A percentile compares a stretch with the other conserved stretches of the same genome.
Conservation (phyloP, 331 rosid species). For the Saraca asoca region DNA sequence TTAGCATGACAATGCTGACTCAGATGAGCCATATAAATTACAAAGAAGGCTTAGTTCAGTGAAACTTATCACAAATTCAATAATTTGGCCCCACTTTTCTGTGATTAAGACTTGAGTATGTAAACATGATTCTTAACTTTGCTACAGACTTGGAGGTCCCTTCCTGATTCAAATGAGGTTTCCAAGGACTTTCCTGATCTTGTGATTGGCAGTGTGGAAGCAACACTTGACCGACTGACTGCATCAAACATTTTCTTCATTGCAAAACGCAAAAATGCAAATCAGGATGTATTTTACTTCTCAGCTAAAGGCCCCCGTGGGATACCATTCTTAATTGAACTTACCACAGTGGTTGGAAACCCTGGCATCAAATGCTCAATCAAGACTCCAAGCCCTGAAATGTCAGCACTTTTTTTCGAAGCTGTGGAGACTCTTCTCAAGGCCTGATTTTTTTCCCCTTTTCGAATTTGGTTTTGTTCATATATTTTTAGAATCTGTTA, state of each 20-base stretch:
- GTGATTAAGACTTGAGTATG: constrained; percentile 12
- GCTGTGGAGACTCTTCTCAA: constrained; percentile 75
- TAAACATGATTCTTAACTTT: constrained; percentile 32
- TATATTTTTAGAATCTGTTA: constrained; percentile 45
- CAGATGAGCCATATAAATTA: neutral
- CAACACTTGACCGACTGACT: constrained; percentile 66
- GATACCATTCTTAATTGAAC: constrained; percentile 74
- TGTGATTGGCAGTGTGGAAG: constrained; percentile 61
- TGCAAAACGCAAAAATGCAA: constrained; percentile 87
- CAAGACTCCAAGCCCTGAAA: constrained; percentile 92
- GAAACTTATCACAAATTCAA: constrained; percentile 8
- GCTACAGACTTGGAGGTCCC: constrained; percentile 96
- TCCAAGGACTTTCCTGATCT: constrained; percentile 74
- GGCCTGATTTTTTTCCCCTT: constrained; percentile 42
- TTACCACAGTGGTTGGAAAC: constrained; percentile 66
- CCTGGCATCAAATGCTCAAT: constrained; percentile 87
- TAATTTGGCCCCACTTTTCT: neutral
- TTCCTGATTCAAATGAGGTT: constrained; percentile 93
- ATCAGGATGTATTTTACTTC: constrained; percentile 97
- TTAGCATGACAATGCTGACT: neutral
- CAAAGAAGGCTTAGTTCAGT: neutral
- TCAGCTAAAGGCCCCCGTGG: constrained; percentile 85
- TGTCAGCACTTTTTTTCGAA: constrained; percentile 79
- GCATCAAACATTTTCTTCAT: constrained; percentile 87
- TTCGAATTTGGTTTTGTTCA: constrained; percentile 35